Base-by-base conservation (phyloP, 805 yeast genomes). In the Barnettozyma botsteinii region DNA sequence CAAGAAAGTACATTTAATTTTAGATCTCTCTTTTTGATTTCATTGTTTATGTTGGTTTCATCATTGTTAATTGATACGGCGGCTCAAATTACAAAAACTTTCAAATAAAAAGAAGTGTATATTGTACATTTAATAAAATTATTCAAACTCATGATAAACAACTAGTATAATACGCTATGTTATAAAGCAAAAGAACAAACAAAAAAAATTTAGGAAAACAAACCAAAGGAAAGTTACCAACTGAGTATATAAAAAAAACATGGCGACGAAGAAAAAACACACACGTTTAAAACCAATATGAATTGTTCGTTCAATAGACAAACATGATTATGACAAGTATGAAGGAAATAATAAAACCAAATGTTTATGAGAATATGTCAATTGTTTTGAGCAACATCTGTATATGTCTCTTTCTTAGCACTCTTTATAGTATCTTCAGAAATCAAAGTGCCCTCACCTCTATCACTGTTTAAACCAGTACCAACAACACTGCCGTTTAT, bases 371-470 rank as follows among this genome's bases (percentile, higher is more conserved):
- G 33, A 19, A 22, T 10, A 3, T 15, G 4, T 18, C n/a, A 29
- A 12, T 20, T 33, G 14, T 23, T 12, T 24, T 25, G 34, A 14
- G 33, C 23, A 14, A 44, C 51, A 15, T 30, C 46, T 8, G 49
- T 49, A 35, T 54, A 48, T 2, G 58, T 54, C 35, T 52, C 58
- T 37, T 54, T 53, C 19, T 44, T 53, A 8, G 48, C 49, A 14
- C 44, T 45, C 15, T 42, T 47, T 13, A 37, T 19, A 4, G 56
- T 49, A 18, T 50, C 56, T 26, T 53, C 57, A n/a, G 50, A 45
- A 12, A 46, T 15, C 3, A 53, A 52, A 15, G 51, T 46, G 2
- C 47, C 53, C 38, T 53, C 56, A 15, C 43, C 43, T 28, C 42
- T 49, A 11, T 19, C 27, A 18, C 11, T n/a, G 8, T 31, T 29